Conservation (phyloP, 202 grass and related monocot genomes). For the Panicum hallii region DNA sequence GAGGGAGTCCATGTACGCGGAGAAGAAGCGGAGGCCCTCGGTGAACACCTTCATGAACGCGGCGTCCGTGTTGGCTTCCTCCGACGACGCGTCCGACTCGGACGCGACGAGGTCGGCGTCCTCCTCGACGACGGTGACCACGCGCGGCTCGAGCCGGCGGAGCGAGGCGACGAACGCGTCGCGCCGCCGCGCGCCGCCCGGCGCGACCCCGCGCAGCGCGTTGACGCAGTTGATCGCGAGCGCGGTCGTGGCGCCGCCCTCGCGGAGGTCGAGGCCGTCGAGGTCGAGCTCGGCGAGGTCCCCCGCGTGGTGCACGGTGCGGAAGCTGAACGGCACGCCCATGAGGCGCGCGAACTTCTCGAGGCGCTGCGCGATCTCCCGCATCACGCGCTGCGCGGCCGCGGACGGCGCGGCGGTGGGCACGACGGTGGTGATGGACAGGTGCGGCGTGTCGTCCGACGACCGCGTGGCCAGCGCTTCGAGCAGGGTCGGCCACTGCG, state of each 20-base stretch:
- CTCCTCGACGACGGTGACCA: slow-evolving; percentile 87
- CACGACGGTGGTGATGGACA: slow-evolving; percentile 88
- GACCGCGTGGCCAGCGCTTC: slow-evolving; percentile 88
- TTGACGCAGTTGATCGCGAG: slow-evolving; percentile 91
- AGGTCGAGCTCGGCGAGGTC: slow-evolving; percentile 79
- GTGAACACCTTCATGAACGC: slow-evolving; percentile 79
- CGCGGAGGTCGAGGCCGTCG: slow-evolving; percentile 64
- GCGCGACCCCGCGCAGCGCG: slow-evolving; percentile 64
- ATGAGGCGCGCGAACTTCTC: slow-evolving; percentile 95
- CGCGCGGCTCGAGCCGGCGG: slow-evolving; percentile 61
- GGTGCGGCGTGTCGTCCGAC: slow-evolving; percentile 86
- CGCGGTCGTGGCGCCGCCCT: slow-evolving; percentile 44
- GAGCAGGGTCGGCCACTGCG: slow-evolving; percentile 93
- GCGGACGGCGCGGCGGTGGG: slow-evolving; percentile 50
- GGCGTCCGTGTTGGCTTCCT: slow-evolving; percentile 49
- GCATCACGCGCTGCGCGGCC: slow-evolving; percentile 77
- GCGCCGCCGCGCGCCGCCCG: slow-evolving; percentile 52
- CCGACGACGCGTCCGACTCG: background rate
- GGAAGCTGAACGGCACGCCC: slow-evolving; percentile 90
- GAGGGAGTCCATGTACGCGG: slow-evolving; percentile 88
- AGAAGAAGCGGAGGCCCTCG: slow-evolving; percentile 82
- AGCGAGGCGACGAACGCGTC: slow-evolving; percentile 64
- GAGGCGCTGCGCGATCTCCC: slow-evolving; percentile 89
- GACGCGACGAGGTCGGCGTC: slow-evolving; percentile 66
- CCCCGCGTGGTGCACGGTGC: slow-evolving; percentile 74